Evolutionary conservation across 2,329 filamentous ascomycete species (phyloP).

Genomic region (Decorospora gaudefroyi): DNA sequence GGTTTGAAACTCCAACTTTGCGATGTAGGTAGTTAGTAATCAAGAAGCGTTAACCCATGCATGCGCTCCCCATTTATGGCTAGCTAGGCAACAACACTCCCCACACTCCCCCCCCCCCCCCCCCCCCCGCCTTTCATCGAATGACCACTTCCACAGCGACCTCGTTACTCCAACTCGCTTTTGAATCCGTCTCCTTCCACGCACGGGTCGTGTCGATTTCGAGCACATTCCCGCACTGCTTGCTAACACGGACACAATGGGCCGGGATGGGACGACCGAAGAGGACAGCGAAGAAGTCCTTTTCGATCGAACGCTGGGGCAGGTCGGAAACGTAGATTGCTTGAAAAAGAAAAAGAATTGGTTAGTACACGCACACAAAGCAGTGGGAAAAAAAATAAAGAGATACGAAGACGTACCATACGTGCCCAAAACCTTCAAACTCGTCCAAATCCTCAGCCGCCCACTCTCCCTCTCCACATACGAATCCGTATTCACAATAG

Average conservation of each 20-base stretch:
- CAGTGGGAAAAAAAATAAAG: background rate
- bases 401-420: conserved; percentile 59
- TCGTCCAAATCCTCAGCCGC: conserved; percentile 66
- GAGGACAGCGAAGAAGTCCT: conserved; percentile 75
- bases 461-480: conserved; percentile 61
- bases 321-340: conserved; percentile 79
- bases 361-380: background rate
- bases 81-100: no score
- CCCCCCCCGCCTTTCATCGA: no score
- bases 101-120: no score
- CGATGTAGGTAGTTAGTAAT: no score
- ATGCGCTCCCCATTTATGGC: no score
- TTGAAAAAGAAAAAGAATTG: conserved; percentile 35
- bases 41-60: no score
- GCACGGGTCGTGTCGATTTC: conserved; percentile 77
- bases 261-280: conserved; percentile 70
- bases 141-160: conserved; percentile 43
- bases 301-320: conserved; percentile 61
- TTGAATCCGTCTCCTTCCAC: conserved; percentile 74
- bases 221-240: conserved; percentile 63
- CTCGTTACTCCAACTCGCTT: conserved; percentile 73
- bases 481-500: conserved; percentile 67
- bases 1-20: no score
- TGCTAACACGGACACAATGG: conserved; percentile 65
- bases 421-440: conserved; percentile 77